Percentiles rank a stretch among this genome's conserved stretches.
Conservation (phyloP, 139 green algal species). For the Desmodesmus armatus region DNA sequence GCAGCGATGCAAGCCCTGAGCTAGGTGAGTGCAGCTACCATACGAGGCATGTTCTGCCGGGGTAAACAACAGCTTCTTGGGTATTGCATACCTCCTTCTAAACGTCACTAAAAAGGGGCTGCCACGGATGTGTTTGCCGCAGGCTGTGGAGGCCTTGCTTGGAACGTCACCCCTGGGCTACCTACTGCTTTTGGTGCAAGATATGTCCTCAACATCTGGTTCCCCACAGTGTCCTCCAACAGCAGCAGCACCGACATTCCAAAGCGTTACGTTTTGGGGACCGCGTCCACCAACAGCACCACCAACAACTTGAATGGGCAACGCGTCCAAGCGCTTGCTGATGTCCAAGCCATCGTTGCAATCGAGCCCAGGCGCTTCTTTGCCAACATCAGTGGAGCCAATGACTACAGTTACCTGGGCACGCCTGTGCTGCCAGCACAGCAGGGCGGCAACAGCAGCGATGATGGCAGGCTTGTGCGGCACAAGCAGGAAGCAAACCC, state of each 20-base stretch:
- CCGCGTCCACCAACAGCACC: conserved; percentile 10
- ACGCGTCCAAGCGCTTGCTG: too few species aligned
- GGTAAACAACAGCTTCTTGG: too few species aligned
- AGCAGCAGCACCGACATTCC: not conserved
- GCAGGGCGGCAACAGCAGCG: not conserved
- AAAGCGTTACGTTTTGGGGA: too few species aligned
- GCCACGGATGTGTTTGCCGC: too few species aligned
- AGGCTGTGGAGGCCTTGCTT: conserved; percentile 59
- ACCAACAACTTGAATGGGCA: too few species aligned
- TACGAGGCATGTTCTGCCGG: too few species aligned
- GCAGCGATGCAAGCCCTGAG: conserved; percentile 5
- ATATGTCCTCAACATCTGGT: conserved; percentile 64
- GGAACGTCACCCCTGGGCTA: conserved; percentile 55
- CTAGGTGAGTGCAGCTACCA: conserved; percentile 35
- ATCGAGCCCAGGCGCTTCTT: conserved; percentile 45
- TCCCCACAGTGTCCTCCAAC: conserved; percentile 24
- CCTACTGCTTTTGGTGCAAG: conserved; percentile 50
- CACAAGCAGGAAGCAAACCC: conserved; percentile 60
- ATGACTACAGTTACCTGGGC: conserved; percentile 75
- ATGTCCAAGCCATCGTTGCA: conserved; percentile 48
- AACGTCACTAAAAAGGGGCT: too few species aligned
- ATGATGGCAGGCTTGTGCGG: conserved; percentile 58
- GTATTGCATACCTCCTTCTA: too few species aligned
- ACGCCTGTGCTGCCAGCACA: conserved; percentile 42
- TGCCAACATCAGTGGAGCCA: conserved; percentile 55